A percentile compares a stretch with the other conserved stretches of the same genome.
Conservation (phyloP, 352 stramenopile genomes). For the Phytophthora pluvialis region DNA sequence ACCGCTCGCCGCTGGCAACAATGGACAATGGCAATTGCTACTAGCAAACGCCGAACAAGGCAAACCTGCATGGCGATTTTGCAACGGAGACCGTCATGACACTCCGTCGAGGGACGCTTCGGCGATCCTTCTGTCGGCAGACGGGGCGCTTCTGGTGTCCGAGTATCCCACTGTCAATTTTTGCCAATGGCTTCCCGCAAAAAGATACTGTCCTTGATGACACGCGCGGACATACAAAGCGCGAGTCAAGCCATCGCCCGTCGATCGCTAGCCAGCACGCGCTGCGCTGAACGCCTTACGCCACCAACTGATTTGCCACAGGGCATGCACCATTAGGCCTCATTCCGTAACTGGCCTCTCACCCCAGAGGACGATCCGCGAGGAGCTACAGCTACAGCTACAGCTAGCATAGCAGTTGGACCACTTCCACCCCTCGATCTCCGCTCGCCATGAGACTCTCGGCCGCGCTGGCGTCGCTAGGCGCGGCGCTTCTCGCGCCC, state of each 20-base stretch:
- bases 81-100: constrained; percentile 1
- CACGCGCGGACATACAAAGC: constrained; percentile 7
- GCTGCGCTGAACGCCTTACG: background rate
- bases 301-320: constrained; percentile 18
- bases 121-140: constrained; percentile 18
- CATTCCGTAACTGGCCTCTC: constrained; percentile 36
- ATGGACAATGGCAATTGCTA: background rate
- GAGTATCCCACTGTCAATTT: constrained; percentile 19
- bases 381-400: background rate
- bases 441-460: constrained; percentile 29
- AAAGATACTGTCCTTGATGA: constrained; percentile 10
- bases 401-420: background rate
- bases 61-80: background rate
- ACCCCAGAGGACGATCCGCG: constrained; percentile 10
- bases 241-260: background rate
- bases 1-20: background rate
- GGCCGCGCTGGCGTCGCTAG: constrained; percentile 6
- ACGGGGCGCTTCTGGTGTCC: constrained; percentile 24
- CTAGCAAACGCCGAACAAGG: background rate
- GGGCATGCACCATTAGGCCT: constrained; percentile 2
- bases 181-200: constrained; percentile 22
- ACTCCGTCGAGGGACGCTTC: constrained; percentile 12
- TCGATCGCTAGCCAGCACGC: background rate
- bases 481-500: constrained; percentile 13
- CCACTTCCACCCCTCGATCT: constrained; percentile 8